These are phyloP conservation scores for Telfairia occidentalis DNA, from an alignment of 331 rosid genomes.

Conservation along the genomic window DNA sequence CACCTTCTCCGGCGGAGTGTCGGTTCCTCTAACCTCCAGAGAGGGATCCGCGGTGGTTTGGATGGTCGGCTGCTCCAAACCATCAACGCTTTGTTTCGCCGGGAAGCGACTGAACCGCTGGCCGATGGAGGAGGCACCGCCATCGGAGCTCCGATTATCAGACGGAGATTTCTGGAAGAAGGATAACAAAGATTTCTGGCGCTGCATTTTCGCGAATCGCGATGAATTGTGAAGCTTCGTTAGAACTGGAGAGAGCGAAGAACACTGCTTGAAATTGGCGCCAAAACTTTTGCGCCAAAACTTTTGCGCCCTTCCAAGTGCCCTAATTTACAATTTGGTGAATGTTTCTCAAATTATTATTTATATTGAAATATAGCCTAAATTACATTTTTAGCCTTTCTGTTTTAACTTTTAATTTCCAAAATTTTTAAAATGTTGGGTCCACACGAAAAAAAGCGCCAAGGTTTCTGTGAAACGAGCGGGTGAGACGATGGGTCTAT, in stretches of 20 bases:
- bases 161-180: conserved; percentile 51
- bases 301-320: background rate
- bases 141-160: conserved; percentile 26
- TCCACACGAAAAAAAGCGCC: background rate
- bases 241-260: background rate
- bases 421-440: background rate
- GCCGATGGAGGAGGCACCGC: background rate
- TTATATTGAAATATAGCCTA: background rate
- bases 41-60: conserved; percentile 16
- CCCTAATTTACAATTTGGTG: background rate
- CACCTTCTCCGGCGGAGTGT: conserved; percentile 94
- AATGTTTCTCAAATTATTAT: background rate
- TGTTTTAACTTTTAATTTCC: background rate
- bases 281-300: background rate
- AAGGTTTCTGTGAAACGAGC: background rate
- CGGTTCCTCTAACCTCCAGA: conserved; percentile 59
- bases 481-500: too few relatives aligned
- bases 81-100: conserved; percentile 10
- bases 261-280: conserved; percentile 24
- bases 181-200: conserved; percentile 70
- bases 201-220: conserved; percentile 53
- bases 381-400: background rate
- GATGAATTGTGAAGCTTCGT: background rate
- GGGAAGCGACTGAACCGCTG: conserved; percentile 16
- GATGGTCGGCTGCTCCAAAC: conserved; percentile 11